Base-by-base conservation (phyloP, 257 asterid genomes). In the Coffea canephora region DNA sequence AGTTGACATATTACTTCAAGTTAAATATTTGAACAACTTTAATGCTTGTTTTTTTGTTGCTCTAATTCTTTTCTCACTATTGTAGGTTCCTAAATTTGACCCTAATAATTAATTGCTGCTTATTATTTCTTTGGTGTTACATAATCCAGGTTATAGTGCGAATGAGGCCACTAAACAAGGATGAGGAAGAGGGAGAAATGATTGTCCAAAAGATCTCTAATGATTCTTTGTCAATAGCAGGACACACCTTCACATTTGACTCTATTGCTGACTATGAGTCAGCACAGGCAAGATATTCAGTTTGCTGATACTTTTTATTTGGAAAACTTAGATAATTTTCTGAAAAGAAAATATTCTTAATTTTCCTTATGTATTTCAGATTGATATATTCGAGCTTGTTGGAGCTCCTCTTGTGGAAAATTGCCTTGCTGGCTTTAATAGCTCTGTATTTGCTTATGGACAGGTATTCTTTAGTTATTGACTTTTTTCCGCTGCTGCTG, bases 371-470 rank as follows among this genome's bases (percentile, higher is more conserved):
- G 71, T n/a, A 62, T 88, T 87, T 81, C 94, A 95, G 99, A 83
- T 81, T 83, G 96, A 96, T 83, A 92, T 96, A 88, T 96, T 94
- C 68, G 91, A 96, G 88, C 95, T 91, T 43, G 89, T 94, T 66
- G 99, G 99, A 74, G 98, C 93, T 82, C 99, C 99, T 15, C 90
- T 96, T 36, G 90, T 96, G 59, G 99, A 96, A 85, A 94, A 94
- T 85, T 96, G 99, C 82, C 94, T 96, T 16, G 91, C 97, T 79
- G 99, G 99, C n/a, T 96, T 96, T 76, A 96, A 94, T 84, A 94
- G 98, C 88, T 96, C 99, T 1, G 99, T 92, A 78, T 96, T 96
- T 90, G 99, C 99, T 14, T 94, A 92, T 48, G 99, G 99, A 59
- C 99, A 96, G 97, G 99, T 96, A 82, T 52, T 77, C 71, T 64